Conservation (phyloP, 139 green algal species). For the Coelastrella sp. region DNA sequence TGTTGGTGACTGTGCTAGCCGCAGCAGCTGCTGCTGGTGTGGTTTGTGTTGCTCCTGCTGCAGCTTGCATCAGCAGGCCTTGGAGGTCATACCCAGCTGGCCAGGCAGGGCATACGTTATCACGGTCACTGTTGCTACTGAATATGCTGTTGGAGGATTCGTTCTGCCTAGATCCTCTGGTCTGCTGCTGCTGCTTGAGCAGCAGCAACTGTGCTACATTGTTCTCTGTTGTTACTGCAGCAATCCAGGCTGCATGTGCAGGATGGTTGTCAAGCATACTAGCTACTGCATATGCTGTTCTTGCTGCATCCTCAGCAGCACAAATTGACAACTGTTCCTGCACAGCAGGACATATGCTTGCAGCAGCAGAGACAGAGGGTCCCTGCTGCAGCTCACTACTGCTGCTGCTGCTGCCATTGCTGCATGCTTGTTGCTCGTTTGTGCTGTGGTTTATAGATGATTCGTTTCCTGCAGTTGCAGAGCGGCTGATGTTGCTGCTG, state of each 20-base stretch:
- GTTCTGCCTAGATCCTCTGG: no score
- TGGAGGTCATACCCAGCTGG: neutral
- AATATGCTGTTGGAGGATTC: no score
- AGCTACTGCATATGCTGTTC: neutral
- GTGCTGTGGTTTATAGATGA: neutral
- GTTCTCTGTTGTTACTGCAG: neutral
- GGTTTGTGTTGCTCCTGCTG: neutral
- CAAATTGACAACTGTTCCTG: neutral
- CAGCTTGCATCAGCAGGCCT: neutral
- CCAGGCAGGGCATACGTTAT: neutral
- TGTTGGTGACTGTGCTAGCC: neutral
- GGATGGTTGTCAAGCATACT: neutral
- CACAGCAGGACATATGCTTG: neutral
- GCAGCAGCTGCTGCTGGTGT: neutral
- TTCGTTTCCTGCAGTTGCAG: neutral
- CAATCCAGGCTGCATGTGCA: neutral
- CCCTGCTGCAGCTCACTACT: neutral
- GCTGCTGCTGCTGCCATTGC: conserved; percentile 11
- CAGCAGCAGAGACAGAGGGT: neutral
- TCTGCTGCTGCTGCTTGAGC: neutral
- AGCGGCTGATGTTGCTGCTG: neutral
- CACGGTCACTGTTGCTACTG: neutral
- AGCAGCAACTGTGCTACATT: neutral
- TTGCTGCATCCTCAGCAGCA: neutral
- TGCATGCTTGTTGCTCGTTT: neutral